Conservation (phyloP, 306 rosid species). For the Arachis stenosperma region DNA sequence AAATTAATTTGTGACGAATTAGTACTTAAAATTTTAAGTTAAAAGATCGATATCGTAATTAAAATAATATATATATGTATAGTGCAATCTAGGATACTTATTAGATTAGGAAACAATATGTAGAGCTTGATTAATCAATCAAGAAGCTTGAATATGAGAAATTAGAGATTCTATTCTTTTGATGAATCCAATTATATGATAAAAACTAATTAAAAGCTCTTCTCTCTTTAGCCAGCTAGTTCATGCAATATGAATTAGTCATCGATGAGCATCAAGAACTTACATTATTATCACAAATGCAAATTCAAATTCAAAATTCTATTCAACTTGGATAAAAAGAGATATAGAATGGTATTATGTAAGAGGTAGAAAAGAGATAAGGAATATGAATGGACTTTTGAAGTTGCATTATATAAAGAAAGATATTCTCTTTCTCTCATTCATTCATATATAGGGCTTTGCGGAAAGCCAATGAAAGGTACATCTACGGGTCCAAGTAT, state of each 20-base stretch:
- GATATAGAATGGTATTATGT: slow-evolving; percentile 28
- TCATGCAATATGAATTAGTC: slow-evolving; percentile 39
- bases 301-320: slow-evolving; percentile 44
- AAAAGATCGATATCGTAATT: no score
- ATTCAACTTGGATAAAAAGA: slow-evolving; percentile 53
- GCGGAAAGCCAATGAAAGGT: slow-evolving; percentile 65
- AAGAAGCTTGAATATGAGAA: slow-evolving; percentile 29
- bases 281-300: neutral
- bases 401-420: slow-evolving; percentile 49
- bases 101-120: slow-evolving; percentile 17
- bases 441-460: slow-evolving; percentile 40
- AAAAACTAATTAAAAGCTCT: neutral
- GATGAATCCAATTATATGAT: slow-evolving; percentile 52
- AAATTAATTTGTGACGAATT: no score
- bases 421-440: slow-evolving; percentile 48
- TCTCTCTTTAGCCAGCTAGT: neutral
- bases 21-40: no score
- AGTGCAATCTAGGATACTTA: slow-evolving; percentile 40
- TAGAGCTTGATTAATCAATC: slow-evolving; percentile 6
- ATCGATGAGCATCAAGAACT: slow-evolving; percentile 8
- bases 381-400: slow-evolving; percentile 48
- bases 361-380: slow-evolving; percentile 30
- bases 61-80: slow-evolving; percentile 1
- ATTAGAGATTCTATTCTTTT: slow-evolving; percentile 49
- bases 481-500: slow-evolving; percentile 66